Conservation (phyloP, 495 filamentous ascomycete genomes). For the Tuber melanosporum region DNA sequence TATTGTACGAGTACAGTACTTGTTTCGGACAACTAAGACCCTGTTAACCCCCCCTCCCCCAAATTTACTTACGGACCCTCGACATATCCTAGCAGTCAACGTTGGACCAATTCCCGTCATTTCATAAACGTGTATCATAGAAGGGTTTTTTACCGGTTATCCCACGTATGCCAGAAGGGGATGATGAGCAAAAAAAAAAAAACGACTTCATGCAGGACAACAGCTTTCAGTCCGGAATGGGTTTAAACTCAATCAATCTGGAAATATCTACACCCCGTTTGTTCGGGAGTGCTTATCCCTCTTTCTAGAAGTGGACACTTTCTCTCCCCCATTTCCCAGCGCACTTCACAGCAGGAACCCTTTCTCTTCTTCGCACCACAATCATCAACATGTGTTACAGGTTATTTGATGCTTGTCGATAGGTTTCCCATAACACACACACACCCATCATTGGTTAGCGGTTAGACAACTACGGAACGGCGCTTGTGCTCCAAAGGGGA, state of each 20-base stretch:
- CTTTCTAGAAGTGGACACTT: neutral
- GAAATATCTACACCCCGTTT: neutral
- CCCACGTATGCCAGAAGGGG: neutral
- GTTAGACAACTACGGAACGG: constrained; percentile 37
- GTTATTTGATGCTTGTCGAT: too few relatives aligned
- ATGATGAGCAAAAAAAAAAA: neutral
- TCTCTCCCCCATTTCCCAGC: neutral
- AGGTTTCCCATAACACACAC: neutral
- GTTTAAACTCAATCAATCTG: neutral
- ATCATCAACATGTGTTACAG: neutral
- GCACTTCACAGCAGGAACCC: neutral
- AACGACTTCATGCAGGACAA: neutral
- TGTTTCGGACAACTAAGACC: neutral
- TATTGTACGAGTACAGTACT: neutral
- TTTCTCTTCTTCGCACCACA: neutral
- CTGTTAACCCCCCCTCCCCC: neutral
- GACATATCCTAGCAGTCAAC: neutral
- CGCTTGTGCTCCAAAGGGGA: constrained; percentile 36
- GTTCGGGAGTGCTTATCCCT: neutral
- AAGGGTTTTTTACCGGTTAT: neutral
- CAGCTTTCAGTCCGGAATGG: neutral
- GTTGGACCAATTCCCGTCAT: neutral
- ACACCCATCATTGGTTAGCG: constrained; percentile 5
- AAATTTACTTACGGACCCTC: neutral
- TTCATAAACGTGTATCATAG: neutral